Evolutionary conservation across 2,329 filamentous ascomycete species (phyloP).

Genomic region (Cytospora piceicola): DNA sequence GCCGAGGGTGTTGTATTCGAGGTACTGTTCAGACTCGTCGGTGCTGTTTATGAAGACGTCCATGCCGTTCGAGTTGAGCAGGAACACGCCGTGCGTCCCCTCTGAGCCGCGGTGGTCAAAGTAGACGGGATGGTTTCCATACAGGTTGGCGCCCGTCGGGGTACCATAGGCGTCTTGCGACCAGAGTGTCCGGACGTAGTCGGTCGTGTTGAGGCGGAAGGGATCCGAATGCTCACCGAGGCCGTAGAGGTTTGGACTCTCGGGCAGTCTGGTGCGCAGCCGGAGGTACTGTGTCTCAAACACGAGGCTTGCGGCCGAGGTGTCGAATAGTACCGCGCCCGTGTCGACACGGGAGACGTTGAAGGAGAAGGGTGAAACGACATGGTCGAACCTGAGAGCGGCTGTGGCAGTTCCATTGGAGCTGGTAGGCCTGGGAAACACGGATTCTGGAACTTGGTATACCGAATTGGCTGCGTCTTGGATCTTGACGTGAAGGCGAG

Average conservation of each 20-base stretch:
- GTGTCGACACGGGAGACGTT: constrained; percentile 43
- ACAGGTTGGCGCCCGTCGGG: constrained; percentile 67
- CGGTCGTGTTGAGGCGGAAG: constrained; percentile 68
- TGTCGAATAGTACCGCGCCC: constrained; percentile 68
- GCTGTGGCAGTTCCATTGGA: constrained; percentile 32
- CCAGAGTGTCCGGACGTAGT: constrained; percentile 73
- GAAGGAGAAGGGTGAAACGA: constrained; percentile 47
- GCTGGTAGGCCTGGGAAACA: constrained; percentile 62
- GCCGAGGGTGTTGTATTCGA: constrained; percentile 80
- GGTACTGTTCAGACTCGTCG: constrained; percentile 62
- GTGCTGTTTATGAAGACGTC: constrained; percentile 74
- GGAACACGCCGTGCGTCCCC: constrained; percentile 67
- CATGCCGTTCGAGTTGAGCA: constrained; percentile 76
- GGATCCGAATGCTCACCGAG: constrained; percentile 78
- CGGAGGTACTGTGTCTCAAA: constrained; percentile 81
- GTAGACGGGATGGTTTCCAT: constrained; percentile 76
- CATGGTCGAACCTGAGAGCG: constrained; percentile 42
- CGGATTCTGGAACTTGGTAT: constrained; percentile 73
- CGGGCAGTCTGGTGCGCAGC: constrained; percentile 70
- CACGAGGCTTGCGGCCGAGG: constrained; percentile 66
- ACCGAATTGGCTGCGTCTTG: constrained; percentile 70
- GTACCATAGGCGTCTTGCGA: constrained; percentile 67
- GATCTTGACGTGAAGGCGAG: constrained; percentile 75
- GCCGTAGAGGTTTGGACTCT: constrained; percentile 74
- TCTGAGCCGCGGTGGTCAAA: constrained; percentile 66